Evolutionary conservation across 139 green algal species (phyloP).

Genomic region (Coelastrella sp.): DNA sequence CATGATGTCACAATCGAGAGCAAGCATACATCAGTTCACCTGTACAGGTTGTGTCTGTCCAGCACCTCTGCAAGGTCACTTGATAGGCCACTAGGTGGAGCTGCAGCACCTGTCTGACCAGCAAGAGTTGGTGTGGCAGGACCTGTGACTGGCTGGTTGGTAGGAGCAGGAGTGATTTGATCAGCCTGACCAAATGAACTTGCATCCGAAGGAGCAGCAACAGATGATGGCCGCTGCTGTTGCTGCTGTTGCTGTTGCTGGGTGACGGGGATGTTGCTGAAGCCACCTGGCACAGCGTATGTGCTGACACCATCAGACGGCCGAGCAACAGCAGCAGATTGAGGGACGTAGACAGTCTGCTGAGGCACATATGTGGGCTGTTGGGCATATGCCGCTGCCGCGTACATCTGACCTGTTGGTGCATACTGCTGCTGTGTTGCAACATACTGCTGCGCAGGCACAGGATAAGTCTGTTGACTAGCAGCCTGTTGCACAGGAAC

Average conservation of each 20-base stretch:
- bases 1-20: background rate
- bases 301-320: background rate
- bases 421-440: background rate
- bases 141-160: no score
- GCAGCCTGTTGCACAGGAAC: background rate
- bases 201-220: background rate
- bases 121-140: no score
- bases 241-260: constrained; percentile 1
- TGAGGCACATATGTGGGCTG: background rate
- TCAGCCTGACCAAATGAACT: no score
- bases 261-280: background rate
- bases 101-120: no score
- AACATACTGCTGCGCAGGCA: background rate
- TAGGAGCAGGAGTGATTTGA: no score
- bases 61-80: background rate
- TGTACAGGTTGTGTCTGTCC: constrained; percentile 13
- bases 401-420: background rate
- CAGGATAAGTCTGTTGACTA: background rate
- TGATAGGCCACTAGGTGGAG: background rate
- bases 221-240: background rate
- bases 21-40: background rate
- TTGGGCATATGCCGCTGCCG: background rate
- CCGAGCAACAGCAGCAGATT: background rate
- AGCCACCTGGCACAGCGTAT: background rate
- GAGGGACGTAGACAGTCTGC: background rate